Evolutionary conservation across 371 early-diverging fungal genomes (phyloP), one percentile per base, ranked within the genome.

Genomic region (Chytridium lagenaria): DNA sequence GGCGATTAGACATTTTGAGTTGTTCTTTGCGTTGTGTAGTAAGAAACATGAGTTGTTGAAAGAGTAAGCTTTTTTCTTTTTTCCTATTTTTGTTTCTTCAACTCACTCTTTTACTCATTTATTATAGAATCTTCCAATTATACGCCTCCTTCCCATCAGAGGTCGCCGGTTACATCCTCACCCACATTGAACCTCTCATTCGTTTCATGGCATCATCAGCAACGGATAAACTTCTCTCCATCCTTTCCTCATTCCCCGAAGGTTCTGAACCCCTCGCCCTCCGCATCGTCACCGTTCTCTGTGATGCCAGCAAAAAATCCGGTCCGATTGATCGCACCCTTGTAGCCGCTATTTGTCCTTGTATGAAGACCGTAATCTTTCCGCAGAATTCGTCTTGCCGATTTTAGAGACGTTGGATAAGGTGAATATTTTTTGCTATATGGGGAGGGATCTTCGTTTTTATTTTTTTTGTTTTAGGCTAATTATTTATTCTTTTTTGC

Each of bases 251-350:
- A 26, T 94, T 94, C 80, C 93, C 92, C 10, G 71, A 72, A 28
- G 95, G 95, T 5, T 85, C 91, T 28, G 95, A 94, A 76, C 82
- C 86, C 26, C 80, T 95, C 67, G 90, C 87, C 0, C 84, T 93
- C 44, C 84, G 88, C 31, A 87, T 93, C n/a, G 73, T 96, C 26
- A 81, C 83, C 19, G 85, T 92, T 68, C 74, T 95, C 70, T 90
- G 93, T 57, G 92, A 91, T 74, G 87, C 85, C 69, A 90, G 81
- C 12, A 79, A 77, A 57, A 89, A 90, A 5, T 78, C 89, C n/a
- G n/a, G n/a, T n/a, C n/a, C n/a, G n/a, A n/a, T n/a, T n/a, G n/a
- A n/a, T n/a, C n/a, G n/a, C n/a, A n/a, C n/a, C n/a, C n/a, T n/a
- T n/a, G n/a, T n/a, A n/a, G n/a, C n/a, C n/a, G n/a, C n/a, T n/a